A percentile compares a stretch with the other conserved stretches of the same genome.
Conservation (phyloP, 495 filamentous ascomycete genomes). For the Daldinia vernicosa region DNA sequence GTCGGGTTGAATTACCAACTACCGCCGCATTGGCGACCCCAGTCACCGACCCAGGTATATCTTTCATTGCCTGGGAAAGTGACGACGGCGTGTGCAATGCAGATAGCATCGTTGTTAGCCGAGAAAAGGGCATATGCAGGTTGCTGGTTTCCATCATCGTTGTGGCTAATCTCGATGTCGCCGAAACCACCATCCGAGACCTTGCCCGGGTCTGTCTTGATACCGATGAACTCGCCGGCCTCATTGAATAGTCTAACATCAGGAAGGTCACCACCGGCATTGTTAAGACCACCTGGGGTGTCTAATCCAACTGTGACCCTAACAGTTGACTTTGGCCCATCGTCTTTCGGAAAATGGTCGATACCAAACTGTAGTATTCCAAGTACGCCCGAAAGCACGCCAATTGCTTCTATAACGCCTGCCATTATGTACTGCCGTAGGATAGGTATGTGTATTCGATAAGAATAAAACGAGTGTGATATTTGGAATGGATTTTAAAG, state of each 20-base stretch:
- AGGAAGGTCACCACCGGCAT: constrained; percentile 46
- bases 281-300: constrained; percentile 28
- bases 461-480: constrained; percentile 1
- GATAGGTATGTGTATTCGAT: not conserved
- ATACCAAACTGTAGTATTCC: constrained; percentile 40
- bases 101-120: constrained; percentile 47
- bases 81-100: constrained; percentile 39
- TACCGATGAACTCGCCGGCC: constrained; percentile 41
- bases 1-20: constrained; percentile 14
- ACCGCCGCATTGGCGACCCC: constrained; percentile 42
- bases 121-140: constrained; percentile 45
- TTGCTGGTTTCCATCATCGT: constrained; percentile 32
- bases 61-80: constrained; percentile 41
- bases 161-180: constrained; percentile 39
- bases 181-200: constrained; percentile 35
- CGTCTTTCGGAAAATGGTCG: constrained; percentile 24
- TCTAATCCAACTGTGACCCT: constrained; percentile 44
- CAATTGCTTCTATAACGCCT: constrained; percentile 33
- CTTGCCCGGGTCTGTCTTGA: constrained; percentile 32
- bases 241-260: constrained; percentile 48
- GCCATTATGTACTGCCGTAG: constrained; percentile 24
- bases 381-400: constrained; percentile 27
- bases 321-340: constrained; percentile 31
- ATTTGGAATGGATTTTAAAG: not conserved
- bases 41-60: constrained; percentile 46